Conservation (phyloP, 306 rosid species). For the Clitoria ternatea region DNA sequence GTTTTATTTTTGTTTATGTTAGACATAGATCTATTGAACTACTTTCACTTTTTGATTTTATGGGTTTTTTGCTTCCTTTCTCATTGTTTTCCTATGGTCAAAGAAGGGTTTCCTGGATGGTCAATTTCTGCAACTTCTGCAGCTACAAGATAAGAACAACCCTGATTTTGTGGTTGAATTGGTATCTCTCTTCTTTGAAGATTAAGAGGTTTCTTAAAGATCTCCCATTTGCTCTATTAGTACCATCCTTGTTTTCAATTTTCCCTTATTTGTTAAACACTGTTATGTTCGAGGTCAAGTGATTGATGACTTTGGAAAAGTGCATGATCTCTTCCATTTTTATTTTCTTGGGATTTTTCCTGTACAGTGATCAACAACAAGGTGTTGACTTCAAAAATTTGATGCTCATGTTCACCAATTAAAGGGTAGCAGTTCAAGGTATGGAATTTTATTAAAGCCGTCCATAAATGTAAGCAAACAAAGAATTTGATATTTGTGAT, state of each 20-base stretch:
- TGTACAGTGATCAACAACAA: constrained; percentile 61
- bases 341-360: constrained; percentile 17
- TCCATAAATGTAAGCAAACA: not conserved
- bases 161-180: constrained; percentile 96
- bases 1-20: too few species aligned
- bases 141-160: constrained; percentile 94
- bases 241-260: not conserved
- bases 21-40: constrained; percentile 20
- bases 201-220: constrained; percentile 92
- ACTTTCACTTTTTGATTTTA: constrained; percentile 24
- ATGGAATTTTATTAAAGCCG: constrained; percentile 4
- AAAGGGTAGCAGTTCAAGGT: constrained; percentile 99
- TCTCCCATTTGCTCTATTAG: constrained; percentile 77
- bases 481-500: constrained; percentile 6
- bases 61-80: not conserved
- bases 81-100: not conserved
- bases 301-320: not conserved
- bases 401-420: constrained; percentile 97
- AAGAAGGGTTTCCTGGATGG: constrained; percentile 71
- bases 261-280: not conserved
- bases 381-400: constrained; percentile 73
- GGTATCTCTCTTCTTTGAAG: constrained; percentile 89
- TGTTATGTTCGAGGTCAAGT: not conserved
- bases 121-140: constrained; percentile 91
- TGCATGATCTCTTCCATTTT: constrained; percentile 15